Base-by-base conservation (phyloP, 2,329 filamentous ascomycete species). In the Diaporthe citri region DNA sequence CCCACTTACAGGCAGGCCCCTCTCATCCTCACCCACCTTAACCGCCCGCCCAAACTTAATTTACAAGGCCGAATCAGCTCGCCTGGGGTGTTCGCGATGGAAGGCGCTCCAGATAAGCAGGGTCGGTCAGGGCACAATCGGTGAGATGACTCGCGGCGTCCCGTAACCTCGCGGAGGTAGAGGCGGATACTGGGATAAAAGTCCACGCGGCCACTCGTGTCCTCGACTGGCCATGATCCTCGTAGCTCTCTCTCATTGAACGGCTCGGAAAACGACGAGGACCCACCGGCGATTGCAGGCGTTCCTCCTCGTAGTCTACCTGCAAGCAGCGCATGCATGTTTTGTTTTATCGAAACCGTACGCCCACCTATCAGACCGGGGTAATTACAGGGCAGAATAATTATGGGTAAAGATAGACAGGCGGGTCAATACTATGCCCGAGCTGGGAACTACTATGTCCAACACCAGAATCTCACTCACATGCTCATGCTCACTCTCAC, bases 121-220 rank as follows among this genome's bases (percentile, higher is more conserved):
- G 46, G 31, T 52, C 31, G 28, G 43, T 39, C n/a, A 52, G 31
- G 12, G 52, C 31, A 20, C 6, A 52, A 67, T 39, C 64, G 64
- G 64, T 67, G 64, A 67, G 46, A 67, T 67, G 64, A 67, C 64
- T 67, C 64, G 64, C 64, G 64, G 64, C 31, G 31, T 13, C 31
- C 10, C 31, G 34, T 12, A 36, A 36, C 8, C 4, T 6, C 22
- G n/a, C 7, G 39, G 62, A n/a, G n/a, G 64, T 10, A 39, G 12
- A 10, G 46, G 46, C 34, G 64, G 46, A 39, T 25, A 28, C n/a
- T 39, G 46, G 46, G 31, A 28, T 41, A 52, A 52, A 52, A 9
- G 22, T 17, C 13, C 2, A 39, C 43, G 12, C 46, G 12, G 13
- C 4, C 64, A 39, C 22, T 41, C n/a, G 4, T 25, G 6, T 52